Evolutionary conservation across 768 basidiomycete species (phyloP).

Genomic region (Thelephora ganbajun): DNA sequence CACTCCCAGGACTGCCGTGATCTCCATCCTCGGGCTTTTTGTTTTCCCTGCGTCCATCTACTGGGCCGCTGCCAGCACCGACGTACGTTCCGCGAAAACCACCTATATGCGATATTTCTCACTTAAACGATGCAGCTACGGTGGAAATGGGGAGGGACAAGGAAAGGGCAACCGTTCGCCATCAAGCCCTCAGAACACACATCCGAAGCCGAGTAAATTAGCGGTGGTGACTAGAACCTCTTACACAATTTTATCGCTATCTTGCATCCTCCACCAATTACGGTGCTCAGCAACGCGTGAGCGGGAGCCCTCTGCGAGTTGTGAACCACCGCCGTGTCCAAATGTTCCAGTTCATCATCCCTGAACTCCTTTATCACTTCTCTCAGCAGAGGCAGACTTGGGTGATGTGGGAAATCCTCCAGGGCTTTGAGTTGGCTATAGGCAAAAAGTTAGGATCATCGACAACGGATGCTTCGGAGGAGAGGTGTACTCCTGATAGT

Average conservation of each 20-base stretch:
- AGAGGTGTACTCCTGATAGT: conserved; percentile 86
- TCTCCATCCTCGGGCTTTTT: conserved; percentile 46
- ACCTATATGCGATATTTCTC: not conserved
- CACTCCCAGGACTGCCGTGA: conserved; percentile 53
- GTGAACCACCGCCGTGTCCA: conserved; percentile 82
- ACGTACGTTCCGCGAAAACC: conserved; percentile 18
- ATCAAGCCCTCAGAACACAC: not conserved
- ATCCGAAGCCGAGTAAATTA: conserved; percentile 3
- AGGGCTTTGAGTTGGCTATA: conserved; percentile 72
- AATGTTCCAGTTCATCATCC: conserved; percentile 90
- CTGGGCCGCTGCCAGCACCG: conserved; percentile 26
- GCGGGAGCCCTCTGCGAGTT: conserved; percentile 83
- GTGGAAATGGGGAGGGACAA: conserved; percentile 41
- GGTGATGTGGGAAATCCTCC: conserved; percentile 50
- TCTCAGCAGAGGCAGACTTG: conserved; percentile 62
- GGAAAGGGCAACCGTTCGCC: conserved; percentile 28
- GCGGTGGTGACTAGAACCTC: conserved; percentile 34
- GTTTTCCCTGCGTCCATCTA: conserved; percentile 46
- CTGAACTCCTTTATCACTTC: conserved; percentile 71
- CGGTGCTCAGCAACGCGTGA: conserved; percentile 77
- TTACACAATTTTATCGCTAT: conserved; percentile 85
- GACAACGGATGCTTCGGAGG: not conserved
- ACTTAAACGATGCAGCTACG: conserved; percentile 22
- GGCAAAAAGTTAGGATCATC: not conserved
- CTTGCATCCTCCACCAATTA: conserved; percentile 79